These are phyloP conservation scores for Lachnum nothofagi DNA, from an alignment of 2,329 filamentous ascomycete genomes.

Conservation along the genomic window DNA sequence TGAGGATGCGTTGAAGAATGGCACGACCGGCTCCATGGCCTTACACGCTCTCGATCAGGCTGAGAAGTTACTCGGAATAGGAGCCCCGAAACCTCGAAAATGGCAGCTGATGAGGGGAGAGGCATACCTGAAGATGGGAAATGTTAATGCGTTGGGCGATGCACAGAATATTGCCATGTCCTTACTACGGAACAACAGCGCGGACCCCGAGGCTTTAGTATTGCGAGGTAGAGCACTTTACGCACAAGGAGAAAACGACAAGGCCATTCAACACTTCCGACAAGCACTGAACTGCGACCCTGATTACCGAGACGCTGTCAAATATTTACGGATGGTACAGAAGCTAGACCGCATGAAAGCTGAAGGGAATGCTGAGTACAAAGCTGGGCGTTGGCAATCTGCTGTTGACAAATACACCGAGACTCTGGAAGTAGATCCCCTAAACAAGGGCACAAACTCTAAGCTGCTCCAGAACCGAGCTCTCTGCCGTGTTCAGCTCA, in stretches of 20 bases:
- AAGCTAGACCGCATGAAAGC: conserved; percentile 91
- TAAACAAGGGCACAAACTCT: conserved; percentile 87
- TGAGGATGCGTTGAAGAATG: conserved; percentile 67
- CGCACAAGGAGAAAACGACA: conserved; percentile 87
- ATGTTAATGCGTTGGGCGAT: conserved; percentile 80
- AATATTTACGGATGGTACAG: conserved; percentile 83
- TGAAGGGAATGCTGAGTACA: conserved; percentile 87
- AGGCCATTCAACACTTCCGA: conserved; percentile 86
- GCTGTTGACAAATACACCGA: conserved; percentile 81
- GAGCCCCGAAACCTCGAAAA: conserved; percentile 78
- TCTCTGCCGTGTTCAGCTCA: conserved; percentile 75
- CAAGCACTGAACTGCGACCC: conserved; percentile 87
- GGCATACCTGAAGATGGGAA: conserved; percentile 88
- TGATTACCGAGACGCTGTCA: conserved; percentile 82
- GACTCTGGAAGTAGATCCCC: conserved; percentile 78
- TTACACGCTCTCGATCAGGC: conserved; percentile 88
- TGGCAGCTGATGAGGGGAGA: conserved; percentile 92
- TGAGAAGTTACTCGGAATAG: conserved; percentile 68
- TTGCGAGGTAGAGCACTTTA: conserved; percentile 84
- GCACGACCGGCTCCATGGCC: conserved; percentile 83
- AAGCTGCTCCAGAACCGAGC: conserved; percentile 94
- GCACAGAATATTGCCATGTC: conserved; percentile 90
- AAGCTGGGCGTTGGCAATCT: conserved; percentile 70
- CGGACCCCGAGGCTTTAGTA: conserved; percentile 90
- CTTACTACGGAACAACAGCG: conserved; percentile 76